Percentiles rank a stretch among this genome's conserved stretches.
These are phyloP conservation scores for Colletotrichum higginsianum DNA, from an alignment of 2,329 filamentous ascomycete species.

Conservation along the genomic window DNA sequence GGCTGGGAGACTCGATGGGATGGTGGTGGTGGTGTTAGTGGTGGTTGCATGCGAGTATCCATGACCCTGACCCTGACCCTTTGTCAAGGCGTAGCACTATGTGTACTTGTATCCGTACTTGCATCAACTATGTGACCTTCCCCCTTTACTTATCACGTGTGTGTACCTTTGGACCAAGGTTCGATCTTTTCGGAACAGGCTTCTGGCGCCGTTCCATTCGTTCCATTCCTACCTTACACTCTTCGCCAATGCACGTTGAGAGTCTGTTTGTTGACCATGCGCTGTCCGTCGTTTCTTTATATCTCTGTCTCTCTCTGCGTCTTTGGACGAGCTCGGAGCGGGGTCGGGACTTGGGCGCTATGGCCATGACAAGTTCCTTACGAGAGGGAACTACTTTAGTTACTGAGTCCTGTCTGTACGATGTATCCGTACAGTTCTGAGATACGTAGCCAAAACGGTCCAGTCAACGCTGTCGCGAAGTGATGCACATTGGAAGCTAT, in stretches of 20 bases:
- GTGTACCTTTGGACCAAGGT: constrained; percentile 23
- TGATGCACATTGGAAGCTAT: constrained; percentile 23
- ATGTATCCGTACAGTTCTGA: no score
- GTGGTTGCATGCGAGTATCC: constrained; percentile 7
- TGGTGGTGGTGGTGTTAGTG: constrained; percentile 2
- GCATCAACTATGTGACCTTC: no score
- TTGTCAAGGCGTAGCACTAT: background rate
- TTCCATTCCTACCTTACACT: constrained; percentile 19
- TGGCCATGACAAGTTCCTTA: constrained; percentile 14
- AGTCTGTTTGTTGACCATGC: constrained; percentile 7
- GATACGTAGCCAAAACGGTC: background rate
- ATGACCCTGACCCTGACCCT: constrained; percentile 11
- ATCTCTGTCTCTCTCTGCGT: constrained; percentile 4
- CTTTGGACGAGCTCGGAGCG: constrained; percentile 24
- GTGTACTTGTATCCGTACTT: no score
- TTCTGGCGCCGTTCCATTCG: constrained; percentile 32
- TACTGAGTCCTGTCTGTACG: no score
- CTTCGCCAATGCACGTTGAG: constrained; percentile 18
- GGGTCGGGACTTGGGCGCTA: constrained; percentile 23
- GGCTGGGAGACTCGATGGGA: background rate
- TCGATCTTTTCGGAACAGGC: constrained; percentile 28
- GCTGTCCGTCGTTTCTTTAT: background rate
- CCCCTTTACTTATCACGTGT: background rate
- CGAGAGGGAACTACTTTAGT: background rate
- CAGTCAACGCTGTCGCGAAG: background rate